These are phyloP conservation scores for Austropuccinia psidii DNA, from an alignment of 1,284 basidiomycete species.

Conservation along the genomic window DNA sequence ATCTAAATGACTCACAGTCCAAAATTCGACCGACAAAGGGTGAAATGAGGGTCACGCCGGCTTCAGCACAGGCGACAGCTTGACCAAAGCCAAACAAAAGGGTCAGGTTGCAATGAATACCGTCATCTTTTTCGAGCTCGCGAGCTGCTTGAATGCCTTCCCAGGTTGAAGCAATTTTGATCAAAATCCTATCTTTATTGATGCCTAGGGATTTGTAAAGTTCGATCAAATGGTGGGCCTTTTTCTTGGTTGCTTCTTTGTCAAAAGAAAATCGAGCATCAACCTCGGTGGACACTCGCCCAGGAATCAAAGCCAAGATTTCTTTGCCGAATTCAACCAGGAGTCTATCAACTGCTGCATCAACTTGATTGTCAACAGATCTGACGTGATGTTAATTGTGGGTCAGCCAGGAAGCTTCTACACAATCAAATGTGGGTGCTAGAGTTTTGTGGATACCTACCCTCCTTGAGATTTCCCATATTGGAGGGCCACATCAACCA, in stretches of 20 bases:
- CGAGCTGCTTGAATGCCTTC: slow-evolving; percentile 98
- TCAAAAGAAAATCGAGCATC: slow-evolving; percentile 96
- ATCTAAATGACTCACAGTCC: slow-evolving; percentile 6
- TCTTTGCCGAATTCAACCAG: slow-evolving; percentile 87
- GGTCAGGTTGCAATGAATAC: slow-evolving; percentile 97
- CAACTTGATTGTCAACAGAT: slow-evolving; percentile 43
- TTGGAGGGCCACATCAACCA: slow-evolving; percentile 75
- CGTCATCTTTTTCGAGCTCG: slow-evolving; percentile 82
- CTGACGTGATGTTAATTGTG: neutral
- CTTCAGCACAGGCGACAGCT: slow-evolving; percentile 97
- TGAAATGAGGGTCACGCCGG: slow-evolving; percentile 93
- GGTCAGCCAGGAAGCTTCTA: neutral
- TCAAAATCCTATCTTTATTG: slow-evolving; percentile 65
- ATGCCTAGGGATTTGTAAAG: slow-evolving; percentile 89
- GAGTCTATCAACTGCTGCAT: slow-evolving; percentile 39
- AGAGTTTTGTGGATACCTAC: neutral
- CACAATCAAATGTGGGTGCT: neutral
- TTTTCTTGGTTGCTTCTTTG: slow-evolving; percentile 80
- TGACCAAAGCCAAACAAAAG: slow-evolving; percentile 97
- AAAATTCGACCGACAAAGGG: slow-evolving; percentile 84
- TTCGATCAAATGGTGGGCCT: slow-evolving; percentile 59
- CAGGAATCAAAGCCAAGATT: slow-evolving; percentile 91
- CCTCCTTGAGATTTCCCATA: slow-evolving; percentile 71
- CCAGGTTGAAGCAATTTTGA: slow-evolving; percentile 91
- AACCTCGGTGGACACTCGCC: slow-evolving; percentile 97